phyloP scores from a whole-genome alignment of 805 yeast genomes.

The Kuraishia floccosa region DNA sequence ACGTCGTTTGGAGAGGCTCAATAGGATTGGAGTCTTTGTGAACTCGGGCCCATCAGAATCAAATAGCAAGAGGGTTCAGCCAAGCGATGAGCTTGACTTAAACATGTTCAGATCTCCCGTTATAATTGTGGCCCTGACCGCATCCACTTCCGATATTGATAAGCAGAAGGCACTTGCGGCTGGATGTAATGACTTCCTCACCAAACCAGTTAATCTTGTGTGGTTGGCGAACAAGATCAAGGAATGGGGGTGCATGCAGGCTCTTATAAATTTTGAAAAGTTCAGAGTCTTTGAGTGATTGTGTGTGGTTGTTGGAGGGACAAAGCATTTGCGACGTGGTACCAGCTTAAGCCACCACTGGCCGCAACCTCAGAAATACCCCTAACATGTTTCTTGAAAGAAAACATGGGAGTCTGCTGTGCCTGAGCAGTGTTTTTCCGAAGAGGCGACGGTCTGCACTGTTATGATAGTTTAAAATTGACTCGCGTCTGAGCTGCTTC shows the following conservation, averaged over 20 bases:
- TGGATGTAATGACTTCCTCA: slow-evolving; percentile 93
- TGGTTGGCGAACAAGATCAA: slow-evolving; percentile 93
- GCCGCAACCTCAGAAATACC: no score
- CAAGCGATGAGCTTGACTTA: slow-evolving; percentile 47
- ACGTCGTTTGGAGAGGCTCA: slow-evolving; percentile 68
- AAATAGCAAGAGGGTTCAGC: slow-evolving; percentile 10
- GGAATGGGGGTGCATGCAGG: slow-evolving; percentile 99
- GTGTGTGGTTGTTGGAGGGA: no score
- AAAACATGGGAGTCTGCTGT: no score
- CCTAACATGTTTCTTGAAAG: no score
- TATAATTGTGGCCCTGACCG: slow-evolving; percentile 95
- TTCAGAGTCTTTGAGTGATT: no score
- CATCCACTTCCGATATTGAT: slow-evolving; percentile 77
- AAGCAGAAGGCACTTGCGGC: slow-evolving; percentile 88
- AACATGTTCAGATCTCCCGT: slow-evolving; percentile 80
- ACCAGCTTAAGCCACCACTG: no score
- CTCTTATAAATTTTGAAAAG: slow-evolving; percentile 87
- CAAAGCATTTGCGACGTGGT: no score
- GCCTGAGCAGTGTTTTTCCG: no score
- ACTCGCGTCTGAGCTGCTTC: no score
- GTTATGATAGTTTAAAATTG: no score
- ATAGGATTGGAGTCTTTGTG: slow-evolving; percentile 58
- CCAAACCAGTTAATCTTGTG: slow-evolving; percentile 88
- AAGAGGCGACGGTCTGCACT: no score
- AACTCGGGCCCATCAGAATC: slow-evolving; percentile 6